Conservation (phyloP, 495 filamentous ascomycete species). For the Aspergillus egyptiacus region DNA sequence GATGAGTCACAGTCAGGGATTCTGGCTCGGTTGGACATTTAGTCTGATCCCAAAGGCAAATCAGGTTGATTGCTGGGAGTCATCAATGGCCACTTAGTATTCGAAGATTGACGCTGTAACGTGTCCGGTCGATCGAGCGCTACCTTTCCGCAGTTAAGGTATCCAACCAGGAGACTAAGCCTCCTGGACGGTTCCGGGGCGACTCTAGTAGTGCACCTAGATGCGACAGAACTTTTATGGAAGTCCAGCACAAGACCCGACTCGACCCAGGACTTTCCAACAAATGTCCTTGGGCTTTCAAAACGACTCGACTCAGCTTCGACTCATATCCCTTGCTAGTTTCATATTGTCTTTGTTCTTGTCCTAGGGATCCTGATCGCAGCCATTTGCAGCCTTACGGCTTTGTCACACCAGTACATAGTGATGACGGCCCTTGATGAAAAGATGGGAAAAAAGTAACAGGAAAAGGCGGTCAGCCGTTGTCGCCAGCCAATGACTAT, state of each 20-base stretch:
- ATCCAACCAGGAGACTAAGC: conserved; percentile 17
- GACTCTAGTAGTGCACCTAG: neutral
- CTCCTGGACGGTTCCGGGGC: neutral
- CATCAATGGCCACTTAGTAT: neutral
- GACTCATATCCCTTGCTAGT: neutral
- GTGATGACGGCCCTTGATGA: neutral
- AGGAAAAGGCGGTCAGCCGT: conserved; percentile 38
- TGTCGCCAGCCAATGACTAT: conserved; percentile 27
- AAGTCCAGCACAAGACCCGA: conserved; percentile 6
- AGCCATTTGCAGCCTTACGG: neutral
- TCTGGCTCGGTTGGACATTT: conserved; percentile 4
- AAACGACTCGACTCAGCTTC: neutral
- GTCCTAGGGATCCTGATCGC: neutral
- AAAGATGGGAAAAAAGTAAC: conserved; percentile 4
- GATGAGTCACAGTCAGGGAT: conserved; percentile 11
- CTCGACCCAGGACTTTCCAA: neutral
- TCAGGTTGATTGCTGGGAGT: conserved; percentile 5
- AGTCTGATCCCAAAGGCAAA: conserved; percentile 1
- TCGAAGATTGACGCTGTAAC: neutral
- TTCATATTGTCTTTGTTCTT: neutral
- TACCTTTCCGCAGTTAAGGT: conserved; percentile 24
- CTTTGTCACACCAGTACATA: neutral
- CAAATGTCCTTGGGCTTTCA: too few species aligned
- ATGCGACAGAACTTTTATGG: neutral
- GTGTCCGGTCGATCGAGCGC: conserved; percentile 7